A percentile compares a stretch with the other conserved stretches of the same genome.
These are phyloP conservation scores for Paecilomyces fulvus DNA, from an alignment of 2,329 filamentous ascomycete species.

Conservation along the genomic window DNA sequence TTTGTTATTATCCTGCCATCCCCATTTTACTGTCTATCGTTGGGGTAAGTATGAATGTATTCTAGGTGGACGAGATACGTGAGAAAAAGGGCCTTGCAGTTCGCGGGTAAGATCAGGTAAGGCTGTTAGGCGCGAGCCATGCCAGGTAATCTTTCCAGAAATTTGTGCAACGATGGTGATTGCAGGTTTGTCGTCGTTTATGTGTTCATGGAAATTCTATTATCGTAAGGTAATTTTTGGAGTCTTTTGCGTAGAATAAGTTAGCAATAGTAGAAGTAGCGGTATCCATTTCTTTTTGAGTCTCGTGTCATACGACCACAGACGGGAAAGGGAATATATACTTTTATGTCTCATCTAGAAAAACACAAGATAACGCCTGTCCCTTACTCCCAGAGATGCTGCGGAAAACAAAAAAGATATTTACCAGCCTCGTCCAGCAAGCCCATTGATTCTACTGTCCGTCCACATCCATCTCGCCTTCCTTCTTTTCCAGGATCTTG, in stretches of 20 bases:
- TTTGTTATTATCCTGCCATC: constrained; percentile 19
- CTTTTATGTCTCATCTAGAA: constrained; percentile 1
- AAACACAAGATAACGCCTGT: constrained; percentile 20
- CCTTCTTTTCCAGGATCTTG: constrained; percentile 28
- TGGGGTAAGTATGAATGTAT: constrained; percentile 38
- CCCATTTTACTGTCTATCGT: constrained; percentile 9
- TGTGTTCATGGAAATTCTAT: not conserved
- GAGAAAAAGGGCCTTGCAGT: constrained; percentile 11
- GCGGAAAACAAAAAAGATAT: constrained; percentile 9
- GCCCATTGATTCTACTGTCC: constrained; percentile 12
- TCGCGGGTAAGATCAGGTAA: constrained; percentile 38
- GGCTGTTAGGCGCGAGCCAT: constrained; percentile 16
- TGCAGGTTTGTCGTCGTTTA: constrained; percentile 2
- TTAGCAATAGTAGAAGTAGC: not conserved
- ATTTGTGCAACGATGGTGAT: constrained; percentile 6
- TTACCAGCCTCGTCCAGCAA: not conserved
- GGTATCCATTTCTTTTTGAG: constrained; percentile 1
- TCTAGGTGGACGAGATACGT: constrained; percentile 22
- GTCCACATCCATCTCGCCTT: constrained; percentile 37
- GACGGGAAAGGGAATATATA: not conserved
- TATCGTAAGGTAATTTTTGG: constrained; percentile 2
- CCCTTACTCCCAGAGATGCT: constrained; percentile 29
- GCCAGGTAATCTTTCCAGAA: constrained; percentile 10
- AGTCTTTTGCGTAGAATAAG: constrained; percentile 3
- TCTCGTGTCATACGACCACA: not conserved